Evolutionary conservation across 2,329 filamentous ascomycete genomes (phyloP).

Genomic region (Botrytis byssoidea): DNA sequence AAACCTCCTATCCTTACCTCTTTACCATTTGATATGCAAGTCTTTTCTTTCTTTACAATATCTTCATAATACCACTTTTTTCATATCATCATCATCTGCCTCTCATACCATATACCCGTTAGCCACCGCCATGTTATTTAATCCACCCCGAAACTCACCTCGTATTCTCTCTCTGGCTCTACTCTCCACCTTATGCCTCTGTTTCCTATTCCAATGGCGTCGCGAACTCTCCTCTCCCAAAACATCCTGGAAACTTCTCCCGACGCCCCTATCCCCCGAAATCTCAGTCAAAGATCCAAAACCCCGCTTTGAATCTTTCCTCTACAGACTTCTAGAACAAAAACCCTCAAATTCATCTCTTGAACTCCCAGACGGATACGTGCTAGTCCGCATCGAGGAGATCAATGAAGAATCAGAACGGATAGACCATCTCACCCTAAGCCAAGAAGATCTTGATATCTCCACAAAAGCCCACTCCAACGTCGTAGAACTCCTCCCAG

Average conservation of each 20-base stretch:
- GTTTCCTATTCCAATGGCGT: slow-evolving; percentile 12
- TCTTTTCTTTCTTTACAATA: background rate
- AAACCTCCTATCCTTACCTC: background rate
- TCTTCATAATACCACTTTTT: background rate
- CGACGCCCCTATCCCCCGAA: background rate
- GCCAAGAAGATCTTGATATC: slow-evolving; percentile 6
- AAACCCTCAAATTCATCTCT: background rate
- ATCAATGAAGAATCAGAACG: background rate
- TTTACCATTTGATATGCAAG: background rate
- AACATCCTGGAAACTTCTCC: slow-evolving; percentile 13
- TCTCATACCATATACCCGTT: background rate
- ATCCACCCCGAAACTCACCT: slow-evolving; percentile 4
- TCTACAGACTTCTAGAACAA: background rate
- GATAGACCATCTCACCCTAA: slow-evolving; percentile 11
- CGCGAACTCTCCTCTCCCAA: slow-evolving; percentile 9
- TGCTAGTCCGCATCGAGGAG: slow-evolving; percentile 16
- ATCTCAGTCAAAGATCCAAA: slow-evolving; percentile 4
- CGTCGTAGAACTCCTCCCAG: slow-evolving; percentile 7
- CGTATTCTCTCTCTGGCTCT: background rate
- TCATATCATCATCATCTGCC: background rate
- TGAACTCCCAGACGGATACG: slow-evolving; percentile 2
- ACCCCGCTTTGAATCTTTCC: slow-evolving; percentile 1
- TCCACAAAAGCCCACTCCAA: slow-evolving; percentile 4
- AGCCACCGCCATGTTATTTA: slow-evolving; percentile 11
- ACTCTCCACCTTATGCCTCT: slow-evolving; percentile 5